phyloP scores from a whole-genome alignment of 371 early-diverging fungal genomes.

The Syncephalastrum racemosum region DNA sequence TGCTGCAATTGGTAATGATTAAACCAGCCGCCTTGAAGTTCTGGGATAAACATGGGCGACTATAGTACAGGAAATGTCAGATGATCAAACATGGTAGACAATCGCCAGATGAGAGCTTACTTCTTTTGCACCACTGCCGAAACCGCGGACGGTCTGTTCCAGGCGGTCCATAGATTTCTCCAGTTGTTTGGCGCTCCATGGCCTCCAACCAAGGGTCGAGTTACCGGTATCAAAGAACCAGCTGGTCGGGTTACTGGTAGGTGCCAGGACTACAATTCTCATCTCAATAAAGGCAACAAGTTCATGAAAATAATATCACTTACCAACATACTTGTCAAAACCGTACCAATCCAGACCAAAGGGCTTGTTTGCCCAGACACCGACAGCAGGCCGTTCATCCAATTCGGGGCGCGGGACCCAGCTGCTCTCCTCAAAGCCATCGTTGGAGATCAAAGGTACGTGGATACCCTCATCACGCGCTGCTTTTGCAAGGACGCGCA shows the following conservation, averaged over 20 bases:
- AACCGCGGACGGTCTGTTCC: conserved; percentile 71
- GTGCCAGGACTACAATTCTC: conserved; percentile 53
- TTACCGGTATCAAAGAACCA: conserved; percentile 54
- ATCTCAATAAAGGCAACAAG: not conserved
- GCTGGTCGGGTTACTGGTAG: conserved; percentile 58
- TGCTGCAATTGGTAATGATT: conserved; percentile 69
- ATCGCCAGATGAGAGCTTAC: conserved; percentile 19
- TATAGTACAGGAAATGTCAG: conserved; percentile 9
- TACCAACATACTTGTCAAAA: conserved; percentile 79
- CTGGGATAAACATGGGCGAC: conserved; percentile 79
- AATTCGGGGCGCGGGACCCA: conserved; percentile 56
- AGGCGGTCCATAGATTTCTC: conserved; percentile 59
- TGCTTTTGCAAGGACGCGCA: conserved; percentile 73
- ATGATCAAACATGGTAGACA: not conserved
- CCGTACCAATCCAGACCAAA: conserved; percentile 83
- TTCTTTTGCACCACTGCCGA: conserved; percentile 69
- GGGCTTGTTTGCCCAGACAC: conserved; percentile 29
- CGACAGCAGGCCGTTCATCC: conserved; percentile 20
- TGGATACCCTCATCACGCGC: conserved; percentile 78
- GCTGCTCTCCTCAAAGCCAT: conserved; percentile 72
- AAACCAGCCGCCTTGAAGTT: conserved; percentile 85
- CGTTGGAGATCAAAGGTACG: conserved; percentile 83
- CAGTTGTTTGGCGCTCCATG: conserved; percentile 65
- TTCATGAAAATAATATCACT: conserved; percentile 12
- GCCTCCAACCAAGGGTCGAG: conserved; percentile 51